Percentiles rank a stretch among this genome's conserved stretches.
These are phyloP conservation scores for Myxozyma mucilagina DNA, from an alignment of 805 yeast species.

Conservation along the genomic window DNA sequence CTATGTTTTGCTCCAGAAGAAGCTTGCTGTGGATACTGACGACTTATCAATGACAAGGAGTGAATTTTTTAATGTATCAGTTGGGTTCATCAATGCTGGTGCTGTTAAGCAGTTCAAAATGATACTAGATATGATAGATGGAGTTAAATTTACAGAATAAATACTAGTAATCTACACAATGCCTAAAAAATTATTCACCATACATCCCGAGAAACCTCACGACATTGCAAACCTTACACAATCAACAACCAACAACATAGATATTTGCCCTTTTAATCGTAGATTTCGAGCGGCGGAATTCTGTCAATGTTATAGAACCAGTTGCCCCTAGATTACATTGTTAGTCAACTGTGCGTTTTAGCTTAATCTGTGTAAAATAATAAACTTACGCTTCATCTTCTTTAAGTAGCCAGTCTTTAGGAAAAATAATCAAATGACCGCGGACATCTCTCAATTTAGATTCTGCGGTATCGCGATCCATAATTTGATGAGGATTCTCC, in stretches of 20 bases:
- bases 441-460: slow-evolving; percentile 67
- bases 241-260: neutral
- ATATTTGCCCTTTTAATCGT: slow-evolving; percentile 50
- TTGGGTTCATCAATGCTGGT: neutral
- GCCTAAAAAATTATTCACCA: neutral
- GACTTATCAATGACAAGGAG: neutral
- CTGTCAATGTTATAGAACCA: slow-evolving; percentile 96
- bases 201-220: neutral
- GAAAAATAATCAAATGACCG: slow-evolving; percentile 90
- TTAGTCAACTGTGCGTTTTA: neutral
- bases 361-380: neutral
- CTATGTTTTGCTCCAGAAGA: neutral
- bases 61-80: neutral
- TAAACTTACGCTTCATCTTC: slow-evolving; percentile 61
- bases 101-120: neutral
- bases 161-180: neutral
- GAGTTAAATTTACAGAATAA: slow-evolving; percentile 5
- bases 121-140: neutral
- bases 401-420: slow-evolving; percentile 82
- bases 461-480: slow-evolving; percentile 76
- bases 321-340: slow-evolving; percentile 57
- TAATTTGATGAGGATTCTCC: slow-evolving; percentile 48
- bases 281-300: slow-evolving; percentile 92
- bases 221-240: neutral
- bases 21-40: neutral